These are phyloP conservation scores for Acacia concinna DNA, from an alignment of 331 rosid species.

Conservation along the genomic window DNA sequence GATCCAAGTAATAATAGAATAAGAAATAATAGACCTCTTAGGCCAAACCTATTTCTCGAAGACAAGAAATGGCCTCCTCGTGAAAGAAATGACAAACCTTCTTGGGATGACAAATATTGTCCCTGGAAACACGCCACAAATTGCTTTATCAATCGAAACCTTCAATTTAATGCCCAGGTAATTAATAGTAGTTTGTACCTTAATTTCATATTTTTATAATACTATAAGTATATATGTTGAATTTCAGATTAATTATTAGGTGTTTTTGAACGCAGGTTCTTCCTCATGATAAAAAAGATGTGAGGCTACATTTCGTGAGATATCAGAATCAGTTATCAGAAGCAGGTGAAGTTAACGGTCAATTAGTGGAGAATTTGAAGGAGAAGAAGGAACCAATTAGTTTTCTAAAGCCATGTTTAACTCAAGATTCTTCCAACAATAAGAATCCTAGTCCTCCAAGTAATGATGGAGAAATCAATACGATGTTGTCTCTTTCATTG, in stretches of 20 bases:
- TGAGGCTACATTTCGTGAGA: background rate
- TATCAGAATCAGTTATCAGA: conserved; percentile 3
- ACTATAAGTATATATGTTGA: background rate
- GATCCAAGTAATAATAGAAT: background rate
- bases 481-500: conserved; percentile 46
- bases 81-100: conserved; percentile 10
- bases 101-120: conserved; percentile 12
- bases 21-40: conserved; percentile 26
- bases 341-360: background rate
- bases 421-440: conserved; percentile 5
- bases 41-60: conserved; percentile 42
- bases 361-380: conserved; percentile 3
- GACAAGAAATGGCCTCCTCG: conserved; percentile 55
- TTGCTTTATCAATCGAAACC: background rate
- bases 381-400: conserved; percentile 22
- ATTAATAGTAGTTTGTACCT: background rate
- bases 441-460: background rate
- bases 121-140: background rate
- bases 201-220: too few species aligned
- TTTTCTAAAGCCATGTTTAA: conserved; percentile 31
- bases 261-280: background rate
- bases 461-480: conserved; percentile 33
- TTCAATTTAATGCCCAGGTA: background rate
- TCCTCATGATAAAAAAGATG: background rate
- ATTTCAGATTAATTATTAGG: background rate